Base-by-base conservation (phyloP, 2,329 filamentous ascomycete genomes). In the Basipetospora chlamydospora region DNA sequence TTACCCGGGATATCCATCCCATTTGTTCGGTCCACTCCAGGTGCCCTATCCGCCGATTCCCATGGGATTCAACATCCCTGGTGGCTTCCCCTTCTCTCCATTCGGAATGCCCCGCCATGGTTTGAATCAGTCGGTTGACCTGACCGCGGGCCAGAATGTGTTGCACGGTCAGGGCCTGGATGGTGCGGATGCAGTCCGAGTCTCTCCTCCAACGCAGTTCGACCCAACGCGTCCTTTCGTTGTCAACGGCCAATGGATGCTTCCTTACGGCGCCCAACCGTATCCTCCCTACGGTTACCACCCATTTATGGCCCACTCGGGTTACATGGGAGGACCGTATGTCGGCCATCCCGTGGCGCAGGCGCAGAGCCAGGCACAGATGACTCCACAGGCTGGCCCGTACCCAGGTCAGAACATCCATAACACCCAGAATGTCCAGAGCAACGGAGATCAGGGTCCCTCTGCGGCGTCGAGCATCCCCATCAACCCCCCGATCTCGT, bases 401-500 rank as follows among this genome's bases (percentile, higher is more conserved):
- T 34, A 34, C 31, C 17, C 20, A 12, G 28, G n/a, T n/a, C 16
- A 23, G 25, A 25, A 33, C 9, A 10, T 31, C 16, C 26, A 34
- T 13, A 15, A 28, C 9, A 10, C 37, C 16, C 26, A 34, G 21
- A 15, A 28, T 17, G 25, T 31, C 12, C 26, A 20, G 25, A 35
- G 15, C 6, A 26, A 35, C 16, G 37, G 31, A 4, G 34, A n/a
- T 6, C 37, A 32, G 6, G 17, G 22, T n/a, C n/a, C n/a, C 22
- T 23, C 11, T 11, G 22, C 22, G 11, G 6, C 22, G 22, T 6
- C 25, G 25, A 37, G 38, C 46, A 45, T 40, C 50, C 36, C 52
- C 38, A 33, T 50, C 42, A 46, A 47, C 28, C 61, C 65, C 10
- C 69, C 65, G 3, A 57, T 66, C 17, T 73, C 71, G n/a, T 74